These are phyloP conservation scores for Apiospora phragmitis DNA, from an alignment of 2,329 filamentous ascomycete genomes.

Conservation along the genomic window DNA sequence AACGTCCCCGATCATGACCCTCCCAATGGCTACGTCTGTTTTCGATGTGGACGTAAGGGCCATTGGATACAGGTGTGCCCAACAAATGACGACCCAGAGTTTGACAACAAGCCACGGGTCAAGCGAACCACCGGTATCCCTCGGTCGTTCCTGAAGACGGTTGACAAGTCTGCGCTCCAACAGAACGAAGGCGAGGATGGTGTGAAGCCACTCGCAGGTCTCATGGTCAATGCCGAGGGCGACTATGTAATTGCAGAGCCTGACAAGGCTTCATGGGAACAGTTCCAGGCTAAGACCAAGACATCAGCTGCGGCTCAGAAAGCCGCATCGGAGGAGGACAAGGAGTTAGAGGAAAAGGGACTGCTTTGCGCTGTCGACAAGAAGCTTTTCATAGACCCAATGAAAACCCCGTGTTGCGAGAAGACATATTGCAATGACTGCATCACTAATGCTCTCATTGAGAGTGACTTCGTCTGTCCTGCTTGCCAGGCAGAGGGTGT, in stretches of 20 bases:
- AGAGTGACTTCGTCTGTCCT: conserved; percentile 96
- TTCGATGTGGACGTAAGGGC: conserved; percentile 95
- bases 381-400: conserved; percentile 96
- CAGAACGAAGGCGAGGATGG: conserved; percentile 71
- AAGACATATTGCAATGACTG: conserved; percentile 99
- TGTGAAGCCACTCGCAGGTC: conserved; percentile 76
- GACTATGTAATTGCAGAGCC: conserved; percentile 96
- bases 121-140: conserved; percentile 98
- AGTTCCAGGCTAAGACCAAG: conserved; percentile 93
- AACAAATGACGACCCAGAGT: conserved; percentile 97
- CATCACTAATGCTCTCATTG: conserved; percentile 98
- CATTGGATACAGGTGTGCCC: conserved; percentile 99
- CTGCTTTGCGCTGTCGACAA: conserved; percentile 96
- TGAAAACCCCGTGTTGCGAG: conserved; percentile 97
- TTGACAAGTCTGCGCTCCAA: conserved; percentile 83
- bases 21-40: conserved; percentile 92
- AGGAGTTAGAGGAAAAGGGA: conserved; percentile 84
- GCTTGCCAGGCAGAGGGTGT: conserved; percentile 89
- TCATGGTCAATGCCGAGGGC: conserved; percentile 97
- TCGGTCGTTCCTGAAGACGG: conserved; percentile 89
- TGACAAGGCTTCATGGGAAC: conserved; percentile 94
- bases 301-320: conserved; percentile 81
- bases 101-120: conserved; percentile 88
- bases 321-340: conserved; percentile 73
- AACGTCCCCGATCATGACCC: conserved; percentile 91